Evolutionary conservation across 2,329 filamentous ascomycete species (phyloP).

Genomic region (Ascochyta koolunga): DNA sequence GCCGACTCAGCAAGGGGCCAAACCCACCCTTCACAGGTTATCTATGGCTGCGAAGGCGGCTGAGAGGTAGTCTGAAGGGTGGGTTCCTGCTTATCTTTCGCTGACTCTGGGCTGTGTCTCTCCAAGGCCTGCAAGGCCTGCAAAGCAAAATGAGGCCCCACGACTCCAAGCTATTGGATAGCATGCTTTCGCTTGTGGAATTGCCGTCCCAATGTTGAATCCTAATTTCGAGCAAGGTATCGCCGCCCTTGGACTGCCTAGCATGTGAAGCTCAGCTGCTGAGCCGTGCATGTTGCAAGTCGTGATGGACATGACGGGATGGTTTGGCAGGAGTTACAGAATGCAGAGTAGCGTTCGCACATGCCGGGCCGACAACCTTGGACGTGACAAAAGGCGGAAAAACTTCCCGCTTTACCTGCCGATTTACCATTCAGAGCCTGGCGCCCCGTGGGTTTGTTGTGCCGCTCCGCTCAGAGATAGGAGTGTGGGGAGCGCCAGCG

Average conservation of each 20-base stretch:
- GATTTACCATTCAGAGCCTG: conserved; percentile 20
- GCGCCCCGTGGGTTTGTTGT: conserved; percentile 20
- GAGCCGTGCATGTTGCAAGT: conserved; percentile 10
- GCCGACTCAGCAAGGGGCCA: conserved; percentile 27
- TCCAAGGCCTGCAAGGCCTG: conserved; percentile 12
- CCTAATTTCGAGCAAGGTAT: conserved; percentile 15
- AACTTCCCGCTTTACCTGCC: conserved; percentile 24
- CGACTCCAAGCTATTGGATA: conserved; percentile 15
- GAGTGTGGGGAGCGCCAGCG: conserved; percentile 26
- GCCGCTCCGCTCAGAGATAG: conserved; percentile 18
- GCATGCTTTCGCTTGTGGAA: conserved; percentile 19
- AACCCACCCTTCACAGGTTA: conserved; percentile 5
- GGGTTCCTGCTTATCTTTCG: conserved; percentile 27
- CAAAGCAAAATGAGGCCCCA: conserved; percentile 20
- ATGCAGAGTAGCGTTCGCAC: conserved; percentile 9
- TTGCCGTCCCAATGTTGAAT: conserved; percentile 20
- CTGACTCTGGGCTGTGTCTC: conserved; percentile 18
- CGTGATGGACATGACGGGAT: conserved; percentile 1
- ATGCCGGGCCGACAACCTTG: conserved; percentile 18
- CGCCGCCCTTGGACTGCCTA: neutral
- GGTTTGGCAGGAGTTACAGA: conserved; percentile 3
- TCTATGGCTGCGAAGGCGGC: conserved; percentile 8
- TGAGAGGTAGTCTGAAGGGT: conserved; percentile 15
- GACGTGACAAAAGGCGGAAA: conserved; percentile 6
- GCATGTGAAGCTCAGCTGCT: conserved; percentile 2